A percentile compares a stretch with the other conserved stretches of the same genome.
Conservation (phyloP, 331 rosid species). For the Malus hybrid region DNA sequence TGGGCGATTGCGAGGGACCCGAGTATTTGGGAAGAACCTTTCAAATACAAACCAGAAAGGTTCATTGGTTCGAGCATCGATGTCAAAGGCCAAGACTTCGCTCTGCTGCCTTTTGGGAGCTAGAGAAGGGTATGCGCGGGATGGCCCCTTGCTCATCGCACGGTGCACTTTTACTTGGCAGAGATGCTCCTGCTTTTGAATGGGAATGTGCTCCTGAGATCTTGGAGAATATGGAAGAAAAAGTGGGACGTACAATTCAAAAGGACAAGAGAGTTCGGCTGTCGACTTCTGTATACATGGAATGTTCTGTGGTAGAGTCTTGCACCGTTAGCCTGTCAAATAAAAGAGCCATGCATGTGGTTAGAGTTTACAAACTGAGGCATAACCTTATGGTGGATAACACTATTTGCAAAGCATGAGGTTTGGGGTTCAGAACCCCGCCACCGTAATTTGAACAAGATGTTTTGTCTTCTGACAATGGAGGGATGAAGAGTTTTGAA, state of each 20-base stretch:
- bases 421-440: neutral
- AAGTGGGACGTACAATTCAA: neutral
- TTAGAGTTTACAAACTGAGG: neutral
- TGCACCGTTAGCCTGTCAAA: neutral
- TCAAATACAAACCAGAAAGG: neutral
- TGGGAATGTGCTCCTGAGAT: neutral
- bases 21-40: neutral
- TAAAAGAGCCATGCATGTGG: neutral
- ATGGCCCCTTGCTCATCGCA: neutral
- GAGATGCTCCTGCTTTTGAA: neutral
- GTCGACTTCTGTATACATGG: neutral
- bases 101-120: neutral
- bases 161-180: neutral
- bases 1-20: slow-evolving; percentile 1
- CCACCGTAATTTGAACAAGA: too few relatives aligned
- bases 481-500: neutral
- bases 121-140: neutral
- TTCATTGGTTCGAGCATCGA: neutral
- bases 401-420: too few relatives aligned
- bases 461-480: too few relatives aligned
- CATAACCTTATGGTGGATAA: neutral
- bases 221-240: neutral
- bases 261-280: neutral
- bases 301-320: neutral
- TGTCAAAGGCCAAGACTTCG: neutral